Evolutionary conservation across 768 basidiomycete species (phyloP).

Genomic region (Thelephora aurantiotincta): DNA sequence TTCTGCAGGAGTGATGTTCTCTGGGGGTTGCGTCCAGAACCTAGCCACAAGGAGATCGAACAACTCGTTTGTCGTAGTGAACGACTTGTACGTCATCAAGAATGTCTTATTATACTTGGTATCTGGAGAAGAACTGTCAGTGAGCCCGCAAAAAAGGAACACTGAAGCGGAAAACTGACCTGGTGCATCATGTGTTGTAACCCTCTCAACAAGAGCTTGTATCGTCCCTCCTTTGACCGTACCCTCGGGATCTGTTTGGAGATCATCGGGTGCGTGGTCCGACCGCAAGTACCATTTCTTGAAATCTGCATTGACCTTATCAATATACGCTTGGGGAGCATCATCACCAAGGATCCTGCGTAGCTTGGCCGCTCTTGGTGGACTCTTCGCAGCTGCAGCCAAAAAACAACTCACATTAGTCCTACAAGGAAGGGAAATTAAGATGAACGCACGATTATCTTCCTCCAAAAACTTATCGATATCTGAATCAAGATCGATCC

Average conservation of each 20-base stretch:
- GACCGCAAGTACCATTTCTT: constrained; percentile 80
- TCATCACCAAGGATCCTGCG: constrained; percentile 54
- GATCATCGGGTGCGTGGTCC: constrained; percentile 67
- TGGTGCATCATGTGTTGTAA: constrained; percentile 82
- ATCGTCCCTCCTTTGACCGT: constrained; percentile 80
- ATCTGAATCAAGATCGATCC: constrained; percentile 5
- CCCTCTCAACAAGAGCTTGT: constrained; percentile 70
- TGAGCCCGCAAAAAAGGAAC: neutral
- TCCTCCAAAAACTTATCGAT: constrained; percentile 7
- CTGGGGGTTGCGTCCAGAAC: constrained; percentile 67
- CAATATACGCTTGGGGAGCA: constrained; percentile 30
- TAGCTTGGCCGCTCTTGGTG: constrained; percentile 34
- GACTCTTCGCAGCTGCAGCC: neutral
- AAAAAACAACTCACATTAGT: neutral
- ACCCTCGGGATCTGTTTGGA: constrained; percentile 76
- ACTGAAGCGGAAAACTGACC: constrained; percentile 30
- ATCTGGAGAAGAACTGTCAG: constrained; percentile 27
- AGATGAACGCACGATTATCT: constrained; percentile 6
- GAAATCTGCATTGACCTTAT: constrained; percentile 23
- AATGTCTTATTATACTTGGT: constrained; percentile 77
- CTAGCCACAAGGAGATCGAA: constrained; percentile 71
- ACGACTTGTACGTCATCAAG: constrained; percentile 92
- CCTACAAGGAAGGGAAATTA: neutral
- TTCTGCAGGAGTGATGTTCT: constrained; percentile 45
- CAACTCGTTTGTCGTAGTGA: constrained; percentile 71